These are phyloP conservation scores for Elsinoe australis DNA, from an alignment of 2,329 filamentous ascomycete genomes.

Conservation along the genomic window DNA sequence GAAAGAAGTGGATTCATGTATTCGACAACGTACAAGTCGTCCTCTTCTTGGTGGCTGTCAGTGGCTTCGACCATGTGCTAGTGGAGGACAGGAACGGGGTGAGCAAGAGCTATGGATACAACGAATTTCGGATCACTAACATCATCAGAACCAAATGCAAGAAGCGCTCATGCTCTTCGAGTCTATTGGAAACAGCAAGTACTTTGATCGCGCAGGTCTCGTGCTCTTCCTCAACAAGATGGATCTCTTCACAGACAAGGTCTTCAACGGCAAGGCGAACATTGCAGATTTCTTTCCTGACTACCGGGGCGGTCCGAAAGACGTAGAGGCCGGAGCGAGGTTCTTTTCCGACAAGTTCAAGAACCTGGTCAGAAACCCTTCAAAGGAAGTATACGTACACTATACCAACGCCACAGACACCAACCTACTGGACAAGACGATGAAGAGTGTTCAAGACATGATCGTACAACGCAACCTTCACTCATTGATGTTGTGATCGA, in stretches of 20 bases:
- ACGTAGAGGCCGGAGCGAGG: slow-evolving; percentile 42
- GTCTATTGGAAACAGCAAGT: slow-evolving; percentile 64
- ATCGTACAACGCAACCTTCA: slow-evolving; percentile 48
- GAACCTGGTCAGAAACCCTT: slow-evolving; percentile 43
- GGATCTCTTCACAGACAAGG: slow-evolving; percentile 51
- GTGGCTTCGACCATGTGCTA: slow-evolving; percentile 90
- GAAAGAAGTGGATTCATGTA: slow-evolving; percentile 99
- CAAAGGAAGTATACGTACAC: slow-evolving; percentile 46
- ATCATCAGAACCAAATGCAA: slow-evolving; percentile 60
- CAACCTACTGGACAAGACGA: slow-evolving; percentile 45
- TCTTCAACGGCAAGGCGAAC: slow-evolving; percentile 39
- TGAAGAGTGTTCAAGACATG: slow-evolving; percentile 48
- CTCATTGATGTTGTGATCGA: slow-evolving; percentile 38
- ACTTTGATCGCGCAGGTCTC: slow-evolving; percentile 66
- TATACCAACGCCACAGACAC: slow-evolving; percentile 48
- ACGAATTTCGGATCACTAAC: neutral
- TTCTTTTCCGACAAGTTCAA: slow-evolving; percentile 47
- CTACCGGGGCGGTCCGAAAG: slow-evolving; percentile 37
- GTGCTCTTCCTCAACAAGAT: slow-evolving; percentile 71
- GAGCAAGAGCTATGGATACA: slow-evolving; percentile 36
- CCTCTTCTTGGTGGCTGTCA: slow-evolving; percentile 92
- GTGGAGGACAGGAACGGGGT: slow-evolving; percentile 75
- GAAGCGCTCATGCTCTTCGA: slow-evolving; percentile 64
- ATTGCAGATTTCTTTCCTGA: slow-evolving; percentile 46
- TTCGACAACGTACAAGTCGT: slow-evolving; percentile 98